A percentile compares a stretch with the other conserved stretches of the same genome.
phyloP scores from a whole-genome alignment of 306 rosid genomes.

The Malus asiatica region DNA sequence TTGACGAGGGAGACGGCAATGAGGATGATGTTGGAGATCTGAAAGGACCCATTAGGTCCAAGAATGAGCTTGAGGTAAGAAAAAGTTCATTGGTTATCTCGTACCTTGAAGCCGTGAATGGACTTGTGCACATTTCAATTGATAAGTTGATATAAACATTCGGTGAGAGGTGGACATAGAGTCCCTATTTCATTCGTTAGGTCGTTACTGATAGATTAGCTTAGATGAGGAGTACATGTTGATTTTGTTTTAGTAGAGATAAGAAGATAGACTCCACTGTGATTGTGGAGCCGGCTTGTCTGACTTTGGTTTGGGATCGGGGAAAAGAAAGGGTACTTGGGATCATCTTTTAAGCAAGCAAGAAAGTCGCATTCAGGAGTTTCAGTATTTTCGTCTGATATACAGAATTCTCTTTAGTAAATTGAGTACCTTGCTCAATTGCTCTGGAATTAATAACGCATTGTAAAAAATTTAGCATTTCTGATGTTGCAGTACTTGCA shows the following conservation, averaged over 20 bases:
- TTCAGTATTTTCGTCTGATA: background rate
- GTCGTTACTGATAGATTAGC: background rate
- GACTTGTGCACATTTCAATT: background rate
- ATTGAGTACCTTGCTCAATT: background rate
- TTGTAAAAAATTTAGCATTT: background rate
- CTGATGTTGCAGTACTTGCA: background rate
- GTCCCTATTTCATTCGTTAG: background rate
- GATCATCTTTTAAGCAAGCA: background rate
- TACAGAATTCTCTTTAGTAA: background rate
- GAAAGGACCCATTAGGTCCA: conserved; percentile 52
- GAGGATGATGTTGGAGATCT: conserved; percentile 24
- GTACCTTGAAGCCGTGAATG: background rate
- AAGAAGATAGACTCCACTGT: background rate
- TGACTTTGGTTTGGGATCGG: background rate
- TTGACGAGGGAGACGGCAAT: conserved; percentile 11
- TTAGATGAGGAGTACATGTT: background rate
- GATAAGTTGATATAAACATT: background rate
- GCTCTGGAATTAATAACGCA: background rate
- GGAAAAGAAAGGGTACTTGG: background rate
- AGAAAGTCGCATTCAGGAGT: background rate
- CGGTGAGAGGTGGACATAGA: background rate
- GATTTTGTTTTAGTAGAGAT: background rate
- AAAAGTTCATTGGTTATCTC: background rate
- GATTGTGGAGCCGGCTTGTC: background rate
- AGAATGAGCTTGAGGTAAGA: conserved; percentile 67